These are phyloP conservation scores for Microdochium paspali DNA, from an alignment of 2,329 filamentous ascomycete species.

Conservation along the genomic window DNA sequence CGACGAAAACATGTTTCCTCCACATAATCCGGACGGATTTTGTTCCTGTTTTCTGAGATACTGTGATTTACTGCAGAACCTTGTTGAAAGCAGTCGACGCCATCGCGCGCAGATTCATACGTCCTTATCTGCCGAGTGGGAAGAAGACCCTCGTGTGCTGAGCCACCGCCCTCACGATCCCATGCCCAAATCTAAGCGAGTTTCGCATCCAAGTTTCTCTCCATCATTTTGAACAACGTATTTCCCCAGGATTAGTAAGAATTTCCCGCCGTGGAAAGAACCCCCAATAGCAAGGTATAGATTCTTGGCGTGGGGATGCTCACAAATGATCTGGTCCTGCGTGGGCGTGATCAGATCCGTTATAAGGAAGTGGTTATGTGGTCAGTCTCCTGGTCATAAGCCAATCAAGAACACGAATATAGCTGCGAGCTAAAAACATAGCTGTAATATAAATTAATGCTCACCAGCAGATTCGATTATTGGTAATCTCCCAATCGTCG, in stretches of 20 bases:
- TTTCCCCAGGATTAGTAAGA: constrained; percentile 51
- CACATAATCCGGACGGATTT: no score
- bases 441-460: not conserved
- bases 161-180: not conserved
- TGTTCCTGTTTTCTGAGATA: no score
- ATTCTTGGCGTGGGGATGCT: constrained; percentile 36
- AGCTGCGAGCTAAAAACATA: not conserved
- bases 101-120: not conserved
- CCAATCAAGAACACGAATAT: no score
- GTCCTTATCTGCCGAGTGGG: not conserved
- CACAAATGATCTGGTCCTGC: constrained; percentile 52
- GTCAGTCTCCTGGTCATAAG: not conserved
- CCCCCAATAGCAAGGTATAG: constrained; percentile 53
- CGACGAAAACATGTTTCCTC: no score
- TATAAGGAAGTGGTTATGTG: not conserved
- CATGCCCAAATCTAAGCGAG: not conserved
- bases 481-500: not conserved
- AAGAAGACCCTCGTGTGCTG: not conserved
- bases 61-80: not conserved
- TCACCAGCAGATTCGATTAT: not conserved
- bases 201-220: constrained; percentile 23
- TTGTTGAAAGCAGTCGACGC: not conserved
- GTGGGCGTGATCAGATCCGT: constrained; percentile 15
- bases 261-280: constrained; percentile 58
- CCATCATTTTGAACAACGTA: constrained; percentile 44